These are phyloP conservation scores for Cystofilobasidium capitatum DNA, from an alignment of 768 basidiomycete species.

Conservation along the genomic window DNA sequence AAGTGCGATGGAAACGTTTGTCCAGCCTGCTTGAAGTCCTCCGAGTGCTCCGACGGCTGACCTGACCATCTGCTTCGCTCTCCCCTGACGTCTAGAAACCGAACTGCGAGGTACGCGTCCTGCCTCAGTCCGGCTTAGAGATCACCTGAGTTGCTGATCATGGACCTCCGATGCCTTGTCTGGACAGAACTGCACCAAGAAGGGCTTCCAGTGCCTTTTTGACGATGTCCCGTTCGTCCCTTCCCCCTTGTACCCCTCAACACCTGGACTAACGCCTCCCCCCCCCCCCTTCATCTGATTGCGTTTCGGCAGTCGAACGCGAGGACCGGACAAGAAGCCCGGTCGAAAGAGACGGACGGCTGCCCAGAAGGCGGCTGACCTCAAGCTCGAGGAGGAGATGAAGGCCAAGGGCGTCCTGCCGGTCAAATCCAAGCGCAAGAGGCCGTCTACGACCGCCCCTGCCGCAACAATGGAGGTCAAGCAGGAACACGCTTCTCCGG, in stretches of 20 bases:
- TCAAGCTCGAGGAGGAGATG: neutral
- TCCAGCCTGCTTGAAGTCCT: too few relatives aligned
- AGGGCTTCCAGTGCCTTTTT: constrained; percentile 26
- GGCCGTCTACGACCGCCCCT: neutral
- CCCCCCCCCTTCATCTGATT: neutral
- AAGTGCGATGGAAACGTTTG: constrained; percentile 29
- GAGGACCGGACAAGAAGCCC: constrained; percentile 29
- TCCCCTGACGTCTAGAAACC: neutral
- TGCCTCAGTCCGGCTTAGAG: too few relatives aligned
- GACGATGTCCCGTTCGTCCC: constrained; percentile 22
- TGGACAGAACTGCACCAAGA: constrained; percentile 28
- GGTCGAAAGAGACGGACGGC: constrained; percentile 20
- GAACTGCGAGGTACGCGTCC: too few relatives aligned
- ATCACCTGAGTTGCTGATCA: neutral
- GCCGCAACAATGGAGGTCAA: too few relatives aligned
- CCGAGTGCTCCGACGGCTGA: too few relatives aligned
- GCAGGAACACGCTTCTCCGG: too few relatives aligned
- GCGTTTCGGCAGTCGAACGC: constrained; percentile 8
- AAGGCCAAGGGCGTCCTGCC: neutral
- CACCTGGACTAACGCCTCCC: neutral
- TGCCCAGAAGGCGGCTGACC: constrained; percentile 6
- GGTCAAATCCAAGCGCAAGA: neutral
- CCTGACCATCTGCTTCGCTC: neutral
- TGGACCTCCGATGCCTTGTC: neutral
- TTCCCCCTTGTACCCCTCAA: neutral